phyloP scores from a whole-genome alignment of 1,139 yeast genomes.

The Nadsonia starkeyi-henricii region DNA sequence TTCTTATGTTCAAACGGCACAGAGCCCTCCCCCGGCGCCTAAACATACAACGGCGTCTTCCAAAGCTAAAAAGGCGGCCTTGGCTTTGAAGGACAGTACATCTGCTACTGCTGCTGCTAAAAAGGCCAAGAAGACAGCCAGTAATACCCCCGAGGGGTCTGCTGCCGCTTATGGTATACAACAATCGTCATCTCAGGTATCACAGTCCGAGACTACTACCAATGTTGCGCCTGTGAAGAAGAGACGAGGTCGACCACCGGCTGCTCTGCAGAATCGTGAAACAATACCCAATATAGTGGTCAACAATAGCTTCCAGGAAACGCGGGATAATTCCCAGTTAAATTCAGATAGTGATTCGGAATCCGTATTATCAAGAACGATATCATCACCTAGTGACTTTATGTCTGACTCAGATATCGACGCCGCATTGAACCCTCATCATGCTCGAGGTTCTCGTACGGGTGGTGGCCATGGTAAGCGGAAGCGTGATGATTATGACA shows the following conservation, averaged over 20 bases:
- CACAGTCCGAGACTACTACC: not conserved
- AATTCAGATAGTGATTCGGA: slow-evolving; percentile 14
- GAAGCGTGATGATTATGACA: not conserved
- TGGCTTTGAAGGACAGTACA: slow-evolving; percentile 11
- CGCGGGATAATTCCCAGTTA: not conserved
- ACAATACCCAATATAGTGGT: not conserved
- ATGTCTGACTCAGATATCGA: slow-evolving; percentile 21
- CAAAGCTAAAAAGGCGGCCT: slow-evolving; percentile 13
- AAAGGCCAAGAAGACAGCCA: slow-evolving; percentile 7
- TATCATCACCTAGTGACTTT: slow-evolving; percentile 23
- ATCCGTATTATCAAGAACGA: slow-evolving; percentile 20
- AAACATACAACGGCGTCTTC: slow-evolving; percentile 14
- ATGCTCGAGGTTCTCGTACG: not conserved
- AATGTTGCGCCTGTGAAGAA: slow-evolving; percentile 1
- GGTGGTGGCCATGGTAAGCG: not conserved
- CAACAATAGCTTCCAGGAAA: slow-evolving; percentile 2
- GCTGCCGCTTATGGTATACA: not conserved
- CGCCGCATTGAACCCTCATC: slow-evolving; percentile 11
- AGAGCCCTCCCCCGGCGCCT: slow-evolving; percentile 26
- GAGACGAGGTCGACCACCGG: slow-evolving; percentile 9
- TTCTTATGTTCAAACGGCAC: slow-evolving; percentile 25
- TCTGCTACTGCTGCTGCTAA: slow-evolving; percentile 9
- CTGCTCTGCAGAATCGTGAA: slow-evolving; percentile 2
- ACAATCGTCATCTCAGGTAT: slow-evolving; percentile 4
- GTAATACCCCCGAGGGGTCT: not conserved